Conservation (phyloP, 2,329 filamentous ascomycete genomes). For the Cladosporium sphaerospermum region DNA sequence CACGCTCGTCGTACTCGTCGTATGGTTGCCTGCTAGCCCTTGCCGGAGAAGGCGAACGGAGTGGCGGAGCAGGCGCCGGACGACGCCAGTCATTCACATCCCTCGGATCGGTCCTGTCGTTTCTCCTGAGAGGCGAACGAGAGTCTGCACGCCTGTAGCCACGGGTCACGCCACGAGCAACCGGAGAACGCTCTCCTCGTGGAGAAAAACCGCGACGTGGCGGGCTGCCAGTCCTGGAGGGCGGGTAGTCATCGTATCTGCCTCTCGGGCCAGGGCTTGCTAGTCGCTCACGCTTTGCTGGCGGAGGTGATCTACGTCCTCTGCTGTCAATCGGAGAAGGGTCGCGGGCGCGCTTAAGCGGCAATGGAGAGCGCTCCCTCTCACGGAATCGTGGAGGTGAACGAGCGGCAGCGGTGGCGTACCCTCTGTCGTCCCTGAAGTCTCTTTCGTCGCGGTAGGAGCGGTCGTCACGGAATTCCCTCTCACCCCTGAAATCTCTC, state of each 20-base stretch:
- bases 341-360: slow-evolving; percentile 39
- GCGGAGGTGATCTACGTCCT: slow-evolving; percentile 38
- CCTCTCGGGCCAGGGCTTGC: slow-evolving; percentile 34
- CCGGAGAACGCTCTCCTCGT: slow-evolving; percentile 32
- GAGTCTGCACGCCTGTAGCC: slow-evolving; percentile 43
- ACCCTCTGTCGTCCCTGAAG: slow-evolving; percentile 27
- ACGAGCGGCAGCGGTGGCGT: slow-evolving; percentile 21
- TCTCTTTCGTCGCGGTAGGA: slow-evolving; percentile 19
- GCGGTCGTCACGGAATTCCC: slow-evolving; percentile 21
- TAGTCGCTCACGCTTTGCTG: slow-evolving; percentile 35
- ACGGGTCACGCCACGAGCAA: slow-evolving; percentile 26
- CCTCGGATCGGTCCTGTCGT: slow-evolving; percentile 43
- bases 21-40: slow-evolving; percentile 27
- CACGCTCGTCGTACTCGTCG: slow-evolving; percentile 44
- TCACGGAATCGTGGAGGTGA: slow-evolving; percentile 38
- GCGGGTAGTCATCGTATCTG: slow-evolving; percentile 42
- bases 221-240: slow-evolving; percentile 31
- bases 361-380: slow-evolving; percentile 34
- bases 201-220: slow-evolving; percentile 38
- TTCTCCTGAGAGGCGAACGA: slow-evolving; percentile 48
- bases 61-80: slow-evolving; percentile 29
- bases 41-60: slow-evolving; percentile 48
- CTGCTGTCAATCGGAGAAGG: slow-evolving; percentile 43
- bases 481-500: slow-evolving; percentile 14
- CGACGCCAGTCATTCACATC: slow-evolving; percentile 44